Percentiles rank a stretch among this genome's conserved stretches.
Evolutionary conservation across 1,139 yeast species (phyloP).

Genomic region (Nematodospora anomalae): DNA sequence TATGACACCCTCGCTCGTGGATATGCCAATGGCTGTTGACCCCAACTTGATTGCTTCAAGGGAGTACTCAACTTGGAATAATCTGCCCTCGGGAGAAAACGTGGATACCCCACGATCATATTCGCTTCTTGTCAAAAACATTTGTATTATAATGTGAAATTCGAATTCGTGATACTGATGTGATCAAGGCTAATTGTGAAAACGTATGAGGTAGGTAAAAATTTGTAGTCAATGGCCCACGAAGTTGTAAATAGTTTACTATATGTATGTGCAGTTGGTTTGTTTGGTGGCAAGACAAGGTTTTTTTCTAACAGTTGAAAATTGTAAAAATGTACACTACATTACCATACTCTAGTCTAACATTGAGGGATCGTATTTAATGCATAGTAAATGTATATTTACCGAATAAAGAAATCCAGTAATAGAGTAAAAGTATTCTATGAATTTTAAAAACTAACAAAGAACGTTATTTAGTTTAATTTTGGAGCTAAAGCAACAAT

Average conservation of each 20-base stretch:
- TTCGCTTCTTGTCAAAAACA: constrained; percentile 98
- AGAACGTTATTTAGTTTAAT: constrained; percentile 15
- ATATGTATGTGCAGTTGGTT: not conserved
- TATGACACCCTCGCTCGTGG: constrained; percentile 95
- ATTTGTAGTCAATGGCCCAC: too few relatives aligned
- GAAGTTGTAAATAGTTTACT: too few relatives aligned
- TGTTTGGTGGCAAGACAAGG: not conserved
- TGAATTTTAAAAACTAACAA: too few relatives aligned
- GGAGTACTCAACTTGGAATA: constrained; percentile 97
- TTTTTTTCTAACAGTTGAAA: not conserved
- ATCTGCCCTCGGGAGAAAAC: constrained; percentile 97
- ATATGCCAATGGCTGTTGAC: constrained; percentile 95
- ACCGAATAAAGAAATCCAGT: too few relatives aligned
- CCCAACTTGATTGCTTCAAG: constrained; percentile 96
- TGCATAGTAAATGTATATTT: too few relatives aligned
- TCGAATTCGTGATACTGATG: too few relatives aligned
- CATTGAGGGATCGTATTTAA: too few relatives aligned
- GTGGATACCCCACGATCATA: constrained; percentile 99
- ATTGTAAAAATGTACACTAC: not conserved
- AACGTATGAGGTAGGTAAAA: too few relatives aligned
- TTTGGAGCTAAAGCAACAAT: constrained; percentile 70
- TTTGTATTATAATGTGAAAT: too few relatives aligned
- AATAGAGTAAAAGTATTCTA: too few relatives aligned
- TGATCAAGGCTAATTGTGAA: too few relatives aligned
- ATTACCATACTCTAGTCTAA: too few relatives aligned